phyloP scores from a whole-genome alignment of 176 grass and related monocot genomes.

The Bonia amplexicaulis region DNA sequence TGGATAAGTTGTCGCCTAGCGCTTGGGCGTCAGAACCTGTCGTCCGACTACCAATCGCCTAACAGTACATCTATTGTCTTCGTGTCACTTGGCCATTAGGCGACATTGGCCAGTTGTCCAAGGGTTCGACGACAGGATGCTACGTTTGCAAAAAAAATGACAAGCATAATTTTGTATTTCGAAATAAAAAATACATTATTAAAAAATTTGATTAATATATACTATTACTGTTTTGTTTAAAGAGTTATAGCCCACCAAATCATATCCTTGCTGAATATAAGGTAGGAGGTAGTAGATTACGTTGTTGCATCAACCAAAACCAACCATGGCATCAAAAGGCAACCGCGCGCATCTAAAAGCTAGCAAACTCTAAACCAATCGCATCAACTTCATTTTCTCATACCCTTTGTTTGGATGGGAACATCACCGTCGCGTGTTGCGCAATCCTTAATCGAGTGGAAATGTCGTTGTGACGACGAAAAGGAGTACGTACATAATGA shows the following conservation, averaged over 20 bases:
- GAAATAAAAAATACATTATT: too few relatives aligned
- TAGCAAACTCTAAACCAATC: neutral
- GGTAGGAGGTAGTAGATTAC: constrained; percentile 8
- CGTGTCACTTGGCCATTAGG: too few relatives aligned
- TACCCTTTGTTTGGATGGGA: neutral
- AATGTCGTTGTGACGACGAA: neutral
- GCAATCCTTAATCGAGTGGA: neutral
- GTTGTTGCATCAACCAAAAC: constrained; percentile 36
- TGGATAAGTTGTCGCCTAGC: too few relatives aligned
- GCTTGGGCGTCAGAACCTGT: too few relatives aligned
- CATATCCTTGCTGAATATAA: neutral
- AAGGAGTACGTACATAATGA: neutral
- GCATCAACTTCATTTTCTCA: neutral
- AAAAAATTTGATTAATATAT: too few relatives aligned
- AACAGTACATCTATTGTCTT: too few relatives aligned
- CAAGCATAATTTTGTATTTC: too few relatives aligned
- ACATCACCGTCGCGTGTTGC: constrained; percentile 6
- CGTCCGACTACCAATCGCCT: too few relatives aligned
- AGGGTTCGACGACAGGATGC: too few relatives aligned
- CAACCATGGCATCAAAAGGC: constrained; percentile 3
- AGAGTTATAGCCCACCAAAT: neutral
- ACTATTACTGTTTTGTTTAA: neutral
- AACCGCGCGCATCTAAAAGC: neutral
- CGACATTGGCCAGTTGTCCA: too few relatives aligned
- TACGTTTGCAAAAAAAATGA: too few relatives aligned